Conservation (phyloP, 225 moss, liverwort and hornwort genomes). For the Pleurozium schreberi region DNA sequence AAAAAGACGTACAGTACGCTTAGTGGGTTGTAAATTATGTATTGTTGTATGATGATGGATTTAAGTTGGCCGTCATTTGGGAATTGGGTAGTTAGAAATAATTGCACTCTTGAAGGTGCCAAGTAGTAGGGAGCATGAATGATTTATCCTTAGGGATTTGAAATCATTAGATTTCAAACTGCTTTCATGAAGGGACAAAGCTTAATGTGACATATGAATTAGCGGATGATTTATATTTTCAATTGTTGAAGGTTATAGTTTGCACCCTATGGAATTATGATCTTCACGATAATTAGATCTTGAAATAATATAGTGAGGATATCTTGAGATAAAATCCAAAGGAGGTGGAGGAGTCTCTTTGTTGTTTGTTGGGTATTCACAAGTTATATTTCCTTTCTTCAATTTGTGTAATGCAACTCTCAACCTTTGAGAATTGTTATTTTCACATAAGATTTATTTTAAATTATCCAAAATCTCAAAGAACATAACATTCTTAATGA, state of each 20-base stretch:
- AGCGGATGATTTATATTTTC: too few relatives aligned
- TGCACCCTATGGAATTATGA: accelerated
- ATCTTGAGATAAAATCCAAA: not conserved
- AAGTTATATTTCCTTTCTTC: not conserved
- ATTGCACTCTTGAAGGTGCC: not conserved
- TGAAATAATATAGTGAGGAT: not conserved
- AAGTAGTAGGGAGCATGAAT: not conserved
- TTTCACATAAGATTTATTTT: not conserved
- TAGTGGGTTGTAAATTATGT: not conserved
- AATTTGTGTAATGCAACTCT: not conserved
- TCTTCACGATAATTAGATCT: not conserved
- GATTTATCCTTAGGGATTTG: not conserved
- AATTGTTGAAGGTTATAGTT: not conserved
- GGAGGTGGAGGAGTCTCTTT: accelerated
- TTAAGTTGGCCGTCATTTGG: not conserved
- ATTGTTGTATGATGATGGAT: not conserved
- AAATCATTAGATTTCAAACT: not conserved
- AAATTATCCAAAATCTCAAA: too few relatives aligned
- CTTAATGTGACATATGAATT: not conserved
- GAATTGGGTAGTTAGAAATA: not conserved
- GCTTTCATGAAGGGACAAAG: not conserved
- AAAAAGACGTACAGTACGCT: not conserved
- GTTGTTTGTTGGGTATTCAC: accelerated
- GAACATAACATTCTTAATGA: too few relatives aligned
- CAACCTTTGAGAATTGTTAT: too few relatives aligned